Percentiles rank a stretch among this genome's conserved stretches.
Evolutionary conservation across 306 rosid species (phyloP).

Genomic region (Sesbania bispinosa): DNA sequence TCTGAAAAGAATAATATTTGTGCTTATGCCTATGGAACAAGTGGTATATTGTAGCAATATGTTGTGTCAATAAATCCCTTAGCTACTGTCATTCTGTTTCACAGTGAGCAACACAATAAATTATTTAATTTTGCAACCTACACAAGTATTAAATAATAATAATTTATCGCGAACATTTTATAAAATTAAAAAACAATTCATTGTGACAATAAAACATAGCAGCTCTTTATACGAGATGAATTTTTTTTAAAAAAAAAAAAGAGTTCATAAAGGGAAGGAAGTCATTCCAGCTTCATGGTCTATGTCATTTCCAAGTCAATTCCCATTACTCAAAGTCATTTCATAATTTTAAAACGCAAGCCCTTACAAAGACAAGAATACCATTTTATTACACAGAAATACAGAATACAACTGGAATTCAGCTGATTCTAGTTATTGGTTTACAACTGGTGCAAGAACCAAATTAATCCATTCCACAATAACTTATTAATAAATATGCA

Average conservation of each 20-base stretch:
- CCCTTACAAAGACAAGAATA: not conserved
- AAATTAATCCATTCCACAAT: not conserved
- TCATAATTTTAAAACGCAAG: not conserved
- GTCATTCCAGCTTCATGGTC: not conserved
- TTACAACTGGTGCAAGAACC: not conserved
- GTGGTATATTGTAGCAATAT: not conserved
- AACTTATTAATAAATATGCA: constrained; percentile 11
- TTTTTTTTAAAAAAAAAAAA: not conserved
- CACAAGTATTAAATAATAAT: not conserved
- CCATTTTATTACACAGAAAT: not conserved
- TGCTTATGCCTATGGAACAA: constrained; percentile 8
- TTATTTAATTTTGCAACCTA: not conserved
- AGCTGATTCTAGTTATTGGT: not conserved
- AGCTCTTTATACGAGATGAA: not conserved
- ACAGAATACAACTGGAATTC: not conserved
- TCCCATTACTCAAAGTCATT: not conserved
- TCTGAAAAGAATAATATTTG: not conserved
- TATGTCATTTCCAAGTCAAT: constrained; percentile 9
- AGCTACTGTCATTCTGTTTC: not conserved
- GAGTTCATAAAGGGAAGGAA: not conserved
- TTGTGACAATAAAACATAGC: not conserved
- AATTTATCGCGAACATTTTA: not conserved
- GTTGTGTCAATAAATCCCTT: not conserved
- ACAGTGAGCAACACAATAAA: constrained; percentile 1
- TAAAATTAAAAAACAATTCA: not conserved